These are phyloP conservation scores for Panellus pusillus DNA, from an alignment of 768 basidiomycete species.

Conservation along the genomic window DNA sequence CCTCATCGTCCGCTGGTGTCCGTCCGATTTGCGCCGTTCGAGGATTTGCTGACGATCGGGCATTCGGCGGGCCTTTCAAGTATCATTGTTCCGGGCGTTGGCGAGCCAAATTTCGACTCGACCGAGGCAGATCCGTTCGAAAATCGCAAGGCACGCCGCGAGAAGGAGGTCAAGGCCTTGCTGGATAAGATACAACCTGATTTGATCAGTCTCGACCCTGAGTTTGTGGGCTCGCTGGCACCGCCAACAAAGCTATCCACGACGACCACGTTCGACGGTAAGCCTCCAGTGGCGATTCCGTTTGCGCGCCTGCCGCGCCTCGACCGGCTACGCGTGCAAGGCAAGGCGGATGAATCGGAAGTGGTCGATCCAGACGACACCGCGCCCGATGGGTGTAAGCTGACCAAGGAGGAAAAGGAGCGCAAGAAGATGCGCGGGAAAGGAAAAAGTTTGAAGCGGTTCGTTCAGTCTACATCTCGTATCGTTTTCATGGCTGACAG, in stretches of 20 bases:
- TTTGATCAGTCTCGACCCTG: slow-evolving; percentile 82
- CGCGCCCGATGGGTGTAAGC: slow-evolving; percentile 35
- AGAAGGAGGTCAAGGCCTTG: slow-evolving; percentile 87
- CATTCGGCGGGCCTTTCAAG: slow-evolving; percentile 79
- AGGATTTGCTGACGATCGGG: slow-evolving; percentile 80
- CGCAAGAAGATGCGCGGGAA: slow-evolving; percentile 87
- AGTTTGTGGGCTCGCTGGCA: slow-evolving; percentile 70
- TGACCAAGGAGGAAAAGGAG: slow-evolving; percentile 45
- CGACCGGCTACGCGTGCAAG: slow-evolving; percentile 71
- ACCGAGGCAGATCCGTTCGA: slow-evolving; percentile 95
- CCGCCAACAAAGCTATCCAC: slow-evolving; percentile 61
- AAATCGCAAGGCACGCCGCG: slow-evolving; percentile 73
- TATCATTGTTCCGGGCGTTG: slow-evolving; percentile 87
- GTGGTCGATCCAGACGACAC: slow-evolving; percentile 42
- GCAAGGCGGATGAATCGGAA: slow-evolving; percentile 73
- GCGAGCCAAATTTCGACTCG: slow-evolving; percentile 95
- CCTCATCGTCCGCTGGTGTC: slow-evolving; percentile 75
- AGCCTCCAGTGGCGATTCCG: slow-evolving; percentile 49
- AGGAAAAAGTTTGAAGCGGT: slow-evolving; percentile 82
- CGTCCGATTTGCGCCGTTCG: slow-evolving; percentile 85
- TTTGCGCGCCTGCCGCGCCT: slow-evolving; percentile 77
- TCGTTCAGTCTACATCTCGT: slow-evolving; percentile 12
- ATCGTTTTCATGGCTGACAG: not conserved
- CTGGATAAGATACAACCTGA: slow-evolving; percentile 96
- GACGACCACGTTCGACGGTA: slow-evolving; percentile 36